These are phyloP conservation scores for Chlamydomonas sp. DNA, from an alignment of 139 green algal genomes.

Conservation along the genomic window DNA sequence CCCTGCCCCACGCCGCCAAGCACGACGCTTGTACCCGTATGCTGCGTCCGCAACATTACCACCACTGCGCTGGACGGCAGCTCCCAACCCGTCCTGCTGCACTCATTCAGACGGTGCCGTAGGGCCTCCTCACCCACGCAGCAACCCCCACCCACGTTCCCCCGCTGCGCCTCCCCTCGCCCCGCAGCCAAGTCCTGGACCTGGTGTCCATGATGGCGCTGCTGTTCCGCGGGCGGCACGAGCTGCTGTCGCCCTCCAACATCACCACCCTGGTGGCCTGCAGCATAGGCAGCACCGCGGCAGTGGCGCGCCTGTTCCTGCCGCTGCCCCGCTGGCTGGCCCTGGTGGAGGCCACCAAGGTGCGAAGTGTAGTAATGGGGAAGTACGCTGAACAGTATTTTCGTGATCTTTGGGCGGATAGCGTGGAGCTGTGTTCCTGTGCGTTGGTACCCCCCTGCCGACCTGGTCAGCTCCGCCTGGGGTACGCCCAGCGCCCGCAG, in stretches of 20 bases:
- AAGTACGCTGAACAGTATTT: too few relatives aligned
- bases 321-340: background rate
- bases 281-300: background rate
- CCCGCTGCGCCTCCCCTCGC: too few relatives aligned
- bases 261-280: background rate
- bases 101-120: too few relatives aligned
- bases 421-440: background rate
- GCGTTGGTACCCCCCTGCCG: too few relatives aligned
- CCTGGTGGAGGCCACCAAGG: conserved; percentile 12
- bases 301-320: background rate
- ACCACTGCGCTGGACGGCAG: too few relatives aligned
- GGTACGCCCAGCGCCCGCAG: too few relatives aligned
- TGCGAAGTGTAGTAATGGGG: background rate
- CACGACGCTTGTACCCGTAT: background rate
- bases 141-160: too few relatives aligned
- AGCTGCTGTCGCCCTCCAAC: conserved; percentile 7
- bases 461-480: too few relatives aligned
- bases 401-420: background rate
- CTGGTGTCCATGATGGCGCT: background rate
- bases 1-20: background rate
- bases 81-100: too few relatives aligned
- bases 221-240: conserved; percentile 1
- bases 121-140: too few relatives aligned
- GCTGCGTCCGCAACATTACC: too few relatives aligned
- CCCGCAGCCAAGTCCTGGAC: conserved; percentile 3